Conservation (phyloP, 2,329 filamentous ascomycete species). For the Aspergillaceae sp. region DNA sequence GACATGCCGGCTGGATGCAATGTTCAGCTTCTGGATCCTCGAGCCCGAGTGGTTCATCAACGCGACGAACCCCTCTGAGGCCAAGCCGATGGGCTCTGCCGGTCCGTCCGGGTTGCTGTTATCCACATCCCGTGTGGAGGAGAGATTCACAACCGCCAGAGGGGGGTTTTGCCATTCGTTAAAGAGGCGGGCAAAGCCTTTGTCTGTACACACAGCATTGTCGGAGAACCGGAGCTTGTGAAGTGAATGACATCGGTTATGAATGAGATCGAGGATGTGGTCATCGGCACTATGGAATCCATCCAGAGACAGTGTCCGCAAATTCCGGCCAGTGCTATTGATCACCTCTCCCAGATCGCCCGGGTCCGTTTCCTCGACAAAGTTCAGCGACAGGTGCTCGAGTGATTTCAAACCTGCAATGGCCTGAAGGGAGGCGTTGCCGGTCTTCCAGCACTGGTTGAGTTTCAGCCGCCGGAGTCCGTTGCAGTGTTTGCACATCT, state of each 20-base stretch:
- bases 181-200: conserved; percentile 65
- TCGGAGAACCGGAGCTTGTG: conserved; percentile 73
- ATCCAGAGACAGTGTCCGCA: conserved; percentile 72
- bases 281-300: conserved; percentile 60
- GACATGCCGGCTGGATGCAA: conserved; percentile 82
- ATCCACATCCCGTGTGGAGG: conserved; percentile 69
- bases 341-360: conserved; percentile 56
- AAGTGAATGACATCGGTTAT: conserved; percentile 58
- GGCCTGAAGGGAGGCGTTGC: conserved; percentile 54
- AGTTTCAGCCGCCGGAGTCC: conserved; percentile 69
- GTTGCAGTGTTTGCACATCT: conserved; percentile 57
- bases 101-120: conserved; percentile 57
- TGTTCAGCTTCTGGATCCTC: conserved; percentile 58
- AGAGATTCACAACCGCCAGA: conserved; percentile 63
- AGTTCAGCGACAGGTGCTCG: conserved; percentile 65
- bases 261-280: conserved; percentile 60
- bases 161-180: conserved; percentile 65
- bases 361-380: conserved; percentile 49
- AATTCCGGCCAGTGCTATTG: conserved; percentile 50
- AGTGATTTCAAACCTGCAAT: conserved; percentile 57
- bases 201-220: conserved; percentile 67
- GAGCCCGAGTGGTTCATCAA: conserved; percentile 76
- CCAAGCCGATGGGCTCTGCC: conserved; percentile 60
- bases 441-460: conserved; percentile 67
- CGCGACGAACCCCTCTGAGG: conserved; percentile 64